Evolutionary conservation across 192 early-diverging fungal species (phyloP).

Genomic region (Entophlyctis luteolus): DNA sequence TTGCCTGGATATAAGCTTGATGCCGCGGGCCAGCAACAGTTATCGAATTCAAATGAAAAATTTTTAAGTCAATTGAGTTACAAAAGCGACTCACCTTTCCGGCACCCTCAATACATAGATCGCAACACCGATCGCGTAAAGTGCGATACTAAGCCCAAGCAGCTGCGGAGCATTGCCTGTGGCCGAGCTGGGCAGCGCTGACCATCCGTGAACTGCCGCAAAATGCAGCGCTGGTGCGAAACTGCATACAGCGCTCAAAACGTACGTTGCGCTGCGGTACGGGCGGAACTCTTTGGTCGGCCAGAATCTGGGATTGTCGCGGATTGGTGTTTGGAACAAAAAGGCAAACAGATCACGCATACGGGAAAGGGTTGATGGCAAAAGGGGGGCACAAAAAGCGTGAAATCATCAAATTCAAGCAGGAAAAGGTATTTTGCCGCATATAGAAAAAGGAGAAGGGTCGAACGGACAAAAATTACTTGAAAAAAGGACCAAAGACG

Average conservation of each 20-base stretch:
- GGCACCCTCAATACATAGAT: constrained; percentile 28
- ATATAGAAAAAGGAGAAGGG: background rate
- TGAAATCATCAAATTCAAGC: no score
- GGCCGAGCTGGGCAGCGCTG: background rate
- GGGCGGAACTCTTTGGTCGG: constrained; percentile 11
- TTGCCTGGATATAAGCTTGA: constrained; percentile 13
- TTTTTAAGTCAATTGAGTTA: background rate
- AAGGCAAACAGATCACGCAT: background rate
- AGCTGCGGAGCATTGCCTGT: background rate
- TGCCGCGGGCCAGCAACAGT: background rate
- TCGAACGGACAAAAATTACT: background rate
- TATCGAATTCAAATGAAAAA: background rate
- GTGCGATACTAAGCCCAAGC: background rate
- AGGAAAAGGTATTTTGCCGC: no score
- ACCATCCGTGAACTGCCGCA: background rate
- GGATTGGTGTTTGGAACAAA: background rate
- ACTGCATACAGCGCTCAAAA: background rate
- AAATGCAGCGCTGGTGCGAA: background rate
- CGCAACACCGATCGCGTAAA: constrained; percentile 23
- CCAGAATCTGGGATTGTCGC: constrained; percentile 6
- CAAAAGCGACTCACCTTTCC: constrained; percentile 1
- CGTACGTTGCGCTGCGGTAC: background rate
- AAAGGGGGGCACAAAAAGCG: no score
- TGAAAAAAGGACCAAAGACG: constrained; percentile 28
- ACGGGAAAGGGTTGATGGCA: no score